Evolutionary conservation across 2,329 filamentous ascomycete species (phyloP), one percentile per base, ranked within the genome.

Genomic region (Nemania sp.): DNA sequence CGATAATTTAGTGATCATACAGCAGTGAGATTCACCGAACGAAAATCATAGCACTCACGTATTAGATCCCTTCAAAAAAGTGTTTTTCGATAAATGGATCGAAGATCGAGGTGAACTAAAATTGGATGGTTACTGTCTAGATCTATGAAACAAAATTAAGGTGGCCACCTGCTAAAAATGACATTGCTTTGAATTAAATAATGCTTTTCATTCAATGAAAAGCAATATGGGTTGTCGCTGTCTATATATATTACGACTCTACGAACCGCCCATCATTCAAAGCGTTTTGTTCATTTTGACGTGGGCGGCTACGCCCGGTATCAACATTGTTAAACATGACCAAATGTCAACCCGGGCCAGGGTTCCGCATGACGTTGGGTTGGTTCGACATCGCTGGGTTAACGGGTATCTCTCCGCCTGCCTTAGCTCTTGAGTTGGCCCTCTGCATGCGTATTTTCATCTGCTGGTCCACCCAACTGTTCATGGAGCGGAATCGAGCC

Each of bases 391-490:
- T 41, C 14, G 60, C 63, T 9, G 64, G 64, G 12, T 66, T 53
- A 23, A 64, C 58, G 9, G 64, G 64, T 6, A 66, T 54, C 41
- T 66, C 63, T 34, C 63, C 63, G 15, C 64, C 55, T 40, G 69
- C 68, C 33, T 66, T 56, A 7, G 66, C 65, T 34, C 71, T 73
- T 51, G 75, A 72, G 61, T 76, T 72, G 2, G 75, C 77, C 22
- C 77, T 73, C 62, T 76, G 77, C 24, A 83, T 67, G 2, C 81
- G 76, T 2, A 9, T 4, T 14, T 78, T 78, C 7, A 78, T 79
- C 67, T 88, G 84, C 64, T 88, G 83, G 60, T 79, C 78, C 2
- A 88, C 84, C 85, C 85, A 88, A 24, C 82, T 85, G 51, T 75
- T 77, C 51, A 88, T 75, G 6, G 75, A 78, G 30, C 81, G 77